Conservation (phyloP, 1,139 yeast species). For the Hyphopichia khmerensis region DNA sequence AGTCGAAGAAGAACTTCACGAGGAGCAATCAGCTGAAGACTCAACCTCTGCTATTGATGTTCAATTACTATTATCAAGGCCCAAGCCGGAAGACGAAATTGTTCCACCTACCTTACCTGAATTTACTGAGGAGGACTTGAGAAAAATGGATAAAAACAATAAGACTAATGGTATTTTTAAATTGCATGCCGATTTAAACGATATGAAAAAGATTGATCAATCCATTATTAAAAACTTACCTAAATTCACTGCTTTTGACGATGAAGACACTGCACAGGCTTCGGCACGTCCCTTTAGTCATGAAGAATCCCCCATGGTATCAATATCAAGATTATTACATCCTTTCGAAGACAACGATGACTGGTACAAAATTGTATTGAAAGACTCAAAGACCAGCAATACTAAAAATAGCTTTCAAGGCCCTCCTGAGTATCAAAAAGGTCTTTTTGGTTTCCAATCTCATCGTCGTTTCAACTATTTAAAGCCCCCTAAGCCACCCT, state of each 20-base stretch:
- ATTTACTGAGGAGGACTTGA: slow-evolving; percentile 21
- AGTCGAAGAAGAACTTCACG: background rate
- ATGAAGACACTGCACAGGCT: slow-evolving; percentile 18
- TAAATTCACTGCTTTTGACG: slow-evolving; percentile 51
- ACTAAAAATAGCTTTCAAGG: slow-evolving; percentile 13
- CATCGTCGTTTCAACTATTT: slow-evolving; percentile 62
- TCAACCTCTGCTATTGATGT: slow-evolving; percentile 23
- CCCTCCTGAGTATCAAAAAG: slow-evolving; percentile 51
- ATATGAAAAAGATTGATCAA: slow-evolving; percentile 53
- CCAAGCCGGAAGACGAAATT: slow-evolving; percentile 29
- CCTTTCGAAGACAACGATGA: slow-evolving; percentile 63
- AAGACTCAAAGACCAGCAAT: slow-evolving; percentile 21
- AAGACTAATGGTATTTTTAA: slow-evolving; percentile 50
- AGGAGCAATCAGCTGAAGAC: slow-evolving; percentile 1
- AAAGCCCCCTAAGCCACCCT: slow-evolving; percentile 89
- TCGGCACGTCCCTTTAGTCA: slow-evolving; percentile 24
- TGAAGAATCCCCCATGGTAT: slow-evolving; percentile 22
- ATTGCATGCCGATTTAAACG: slow-evolving; percentile 49
- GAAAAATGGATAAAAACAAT: slow-evolving; percentile 8
- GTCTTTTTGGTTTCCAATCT: slow-evolving; percentile 56
- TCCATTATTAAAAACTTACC: slow-evolving; percentile 57
- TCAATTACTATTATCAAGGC: slow-evolving; percentile 23
- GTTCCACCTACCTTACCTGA: slow-evolving; percentile 22
- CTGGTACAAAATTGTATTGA: slow-evolving; percentile 61
- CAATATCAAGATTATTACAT: slow-evolving; percentile 59